Base-by-base conservation (phyloP, 2,329 filamentous ascomycete species). In the Seiridium cupressi region DNA sequence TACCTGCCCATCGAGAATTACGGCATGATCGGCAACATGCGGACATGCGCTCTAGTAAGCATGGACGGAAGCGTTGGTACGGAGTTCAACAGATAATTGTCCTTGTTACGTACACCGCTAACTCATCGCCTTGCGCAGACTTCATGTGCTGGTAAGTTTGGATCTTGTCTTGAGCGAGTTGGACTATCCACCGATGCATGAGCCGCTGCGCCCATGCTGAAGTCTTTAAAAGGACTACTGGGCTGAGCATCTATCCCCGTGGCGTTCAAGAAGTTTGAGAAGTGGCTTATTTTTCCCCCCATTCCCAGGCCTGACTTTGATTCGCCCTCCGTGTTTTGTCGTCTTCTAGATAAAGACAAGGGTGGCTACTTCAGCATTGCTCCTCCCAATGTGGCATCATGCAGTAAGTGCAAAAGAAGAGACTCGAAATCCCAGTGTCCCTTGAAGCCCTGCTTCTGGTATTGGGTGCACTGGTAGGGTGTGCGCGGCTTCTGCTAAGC, bases 1-100 rank as follows among this genome's bases (percentile, higher is more conserved):
- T 86, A 85, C 66, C 77, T 85, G 35, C 83, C 83, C 51, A 90
- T 92, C 64, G 89, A 92, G 70, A 85, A 92, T 73, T 92, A 92
- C 79, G 90, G 90, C 59, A 83, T 93, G 73, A 91, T 93, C 67
- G 90, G 90, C 32, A 92, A 92, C 69, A 91, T 93, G 89, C 84
- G 88, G 67, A 93, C 89, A 1, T 91, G 88, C 76, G 89, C 89
- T 11, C 77, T 92, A n/a, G 82, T 91, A 31, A 89, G 88, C 64
- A 89, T 90, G 69, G 86, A 89, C 68, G 89, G 89, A 32, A 89
- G 88, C 64, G 74, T 93, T 60, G 69, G 70, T 71, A 64, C 46
- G 64, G n/a, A 38, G 13, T 4, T 38, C n/a, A 38, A 49, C 18
- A 26, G 18, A 26, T 26, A 26, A 46, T 36, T 44, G 18, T 35